Base-by-base conservation (phyloP, 108 stramenopile species). In the Cyclostephanos invisitatus region DNA sequence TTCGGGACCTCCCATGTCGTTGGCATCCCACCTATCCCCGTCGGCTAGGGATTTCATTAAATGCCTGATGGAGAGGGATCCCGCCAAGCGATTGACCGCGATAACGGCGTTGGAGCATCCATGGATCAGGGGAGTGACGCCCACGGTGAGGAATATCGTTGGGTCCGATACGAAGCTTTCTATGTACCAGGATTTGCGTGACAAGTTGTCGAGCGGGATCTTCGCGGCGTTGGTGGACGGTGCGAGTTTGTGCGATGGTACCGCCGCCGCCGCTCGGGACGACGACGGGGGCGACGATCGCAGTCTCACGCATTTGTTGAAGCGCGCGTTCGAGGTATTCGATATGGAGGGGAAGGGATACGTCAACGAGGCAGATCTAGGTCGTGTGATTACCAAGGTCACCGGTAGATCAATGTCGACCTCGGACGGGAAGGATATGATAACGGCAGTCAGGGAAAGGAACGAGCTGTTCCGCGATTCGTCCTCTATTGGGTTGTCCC, bases 221-320 rank as follows among this genome's bases (percentile, higher is more conserved):
- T 94, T 91, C 78, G 87, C 89, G 35, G 86, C 88, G 22, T 62
- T 91, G 7, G 88, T 90, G n/a, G 86, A 78, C 68, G 66, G 47
- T 15, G 57, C 60, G 40, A 75, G 69, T 54, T 20, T 54, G 21
- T 21, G 53, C 21, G 53, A 20, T 20, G 8, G 36, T 7, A 7
- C 36, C 36, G 7, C 36, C 7, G 36, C 36, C 36, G 36, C n/a
- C 53, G 27, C 18, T 46, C 1, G 48, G 57, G 15, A 48, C 29
- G 58, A 63, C 17, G 54, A 81, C 14, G 56, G 58, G 18, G 48
- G 64, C 24, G 62, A 69, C 8, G 36, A 70, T 9, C 51, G 48
- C 18, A 64, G 79, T 17, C 75, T 78, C 6, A 77, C 82, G 17
- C 83, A 85, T 27, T 53, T 92, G 24, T 64, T 92, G 70, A 86